Percentiles rank a stretch among this genome's conserved stretches.
phyloP scores from a whole-genome alignment of 306 rosid genomes.

The Quercus glauca region DNA sequence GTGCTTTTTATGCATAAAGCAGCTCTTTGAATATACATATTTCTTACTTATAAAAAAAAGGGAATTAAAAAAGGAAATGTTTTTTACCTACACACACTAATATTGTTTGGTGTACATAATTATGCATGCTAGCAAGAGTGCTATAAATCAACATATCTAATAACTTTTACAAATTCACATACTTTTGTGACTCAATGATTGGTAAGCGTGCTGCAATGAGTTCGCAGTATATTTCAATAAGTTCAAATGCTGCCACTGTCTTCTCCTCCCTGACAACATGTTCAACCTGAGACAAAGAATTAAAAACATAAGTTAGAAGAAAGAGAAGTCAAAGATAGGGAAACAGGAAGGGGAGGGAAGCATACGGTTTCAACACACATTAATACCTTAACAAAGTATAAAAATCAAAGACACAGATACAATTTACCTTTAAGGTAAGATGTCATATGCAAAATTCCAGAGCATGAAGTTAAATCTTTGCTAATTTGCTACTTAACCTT shows the following conservation, averaged over 20 bases:
- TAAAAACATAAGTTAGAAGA: slow-evolving; percentile 5
- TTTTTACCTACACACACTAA: neutral
- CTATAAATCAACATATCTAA: neutral
- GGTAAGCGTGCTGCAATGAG: slow-evolving; percentile 81
- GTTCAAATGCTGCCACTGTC: slow-evolving; percentile 80
- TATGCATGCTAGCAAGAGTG: slow-evolving; percentile 9
- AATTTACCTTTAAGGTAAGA: neutral
- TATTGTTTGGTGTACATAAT: neutral
- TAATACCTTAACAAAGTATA: neutral
- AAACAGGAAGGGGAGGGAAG: too few relatives aligned
- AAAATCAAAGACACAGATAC: neutral
- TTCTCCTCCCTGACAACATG: slow-evolving; percentile 95
- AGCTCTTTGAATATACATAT: too few relatives aligned
- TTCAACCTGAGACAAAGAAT: slow-evolving; percentile 67
- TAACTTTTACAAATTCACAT: slow-evolving; percentile 20
- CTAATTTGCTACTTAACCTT: neutral
- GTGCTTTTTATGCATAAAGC: too few relatives aligned
- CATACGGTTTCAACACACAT: neutral
- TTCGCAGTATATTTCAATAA: slow-evolving; percentile 87
- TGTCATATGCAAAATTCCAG: neutral
- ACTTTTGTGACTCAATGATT: slow-evolving; percentile 93
- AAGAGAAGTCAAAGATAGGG: neutral
- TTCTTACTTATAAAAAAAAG: too few relatives aligned
- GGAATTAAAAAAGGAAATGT: neutral
- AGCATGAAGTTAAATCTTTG: neutral